phyloP scores from a whole-genome alignment of 2,329 filamentous ascomycete species.

The Fusarium paranaense region DNA sequence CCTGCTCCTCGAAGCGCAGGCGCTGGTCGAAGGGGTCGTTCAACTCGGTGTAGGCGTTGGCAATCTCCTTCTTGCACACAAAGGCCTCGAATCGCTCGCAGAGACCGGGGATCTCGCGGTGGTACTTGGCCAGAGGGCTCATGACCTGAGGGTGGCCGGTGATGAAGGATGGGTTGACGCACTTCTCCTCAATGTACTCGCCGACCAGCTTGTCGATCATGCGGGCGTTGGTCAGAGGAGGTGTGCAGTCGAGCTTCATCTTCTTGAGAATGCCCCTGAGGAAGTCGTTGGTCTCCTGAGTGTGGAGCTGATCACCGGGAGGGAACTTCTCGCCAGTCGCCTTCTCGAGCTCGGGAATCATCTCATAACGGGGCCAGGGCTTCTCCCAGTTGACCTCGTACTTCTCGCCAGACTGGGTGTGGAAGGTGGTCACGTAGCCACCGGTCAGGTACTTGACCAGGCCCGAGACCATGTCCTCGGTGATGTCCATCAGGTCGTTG shows the following conservation, averaged over 20 bases:
- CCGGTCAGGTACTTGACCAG: constrained; percentile 92
- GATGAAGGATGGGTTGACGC: constrained; percentile 82
- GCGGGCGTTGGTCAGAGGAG: constrained; percentile 90
- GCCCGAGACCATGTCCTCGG: constrained; percentile 91
- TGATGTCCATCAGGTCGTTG: constrained; percentile 83
- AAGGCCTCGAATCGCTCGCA: constrained; percentile 99
- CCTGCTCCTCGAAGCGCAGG: constrained; percentile 88
- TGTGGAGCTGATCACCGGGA: constrained; percentile 88
- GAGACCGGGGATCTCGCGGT: constrained; percentile 82
- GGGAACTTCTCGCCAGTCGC: constrained; percentile 95
- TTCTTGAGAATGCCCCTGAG: constrained; percentile 87
- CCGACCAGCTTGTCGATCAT: constrained; percentile 97
- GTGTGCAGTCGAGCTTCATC: constrained; percentile 88
- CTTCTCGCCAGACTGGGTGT: constrained; percentile 85
- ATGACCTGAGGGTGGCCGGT: constrained; percentile 77
- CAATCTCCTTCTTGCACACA: constrained; percentile 82
- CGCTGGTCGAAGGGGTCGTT: constrained; percentile 93
- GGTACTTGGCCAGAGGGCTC: constrained; percentile 96
- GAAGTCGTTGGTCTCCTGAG: constrained; percentile 88
- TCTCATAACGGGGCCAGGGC: constrained; percentile 93
- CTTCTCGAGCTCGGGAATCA: constrained; percentile 89
- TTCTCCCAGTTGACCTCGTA: constrained; percentile 96
- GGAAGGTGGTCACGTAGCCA: constrained; percentile 85
- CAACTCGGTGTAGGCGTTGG: constrained; percentile 97
- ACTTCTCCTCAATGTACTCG: constrained; percentile 94